Base-by-base conservation (phyloP, 1,284 basidiomycete genomes). In the Stygiomarasmius scandens region DNA sequence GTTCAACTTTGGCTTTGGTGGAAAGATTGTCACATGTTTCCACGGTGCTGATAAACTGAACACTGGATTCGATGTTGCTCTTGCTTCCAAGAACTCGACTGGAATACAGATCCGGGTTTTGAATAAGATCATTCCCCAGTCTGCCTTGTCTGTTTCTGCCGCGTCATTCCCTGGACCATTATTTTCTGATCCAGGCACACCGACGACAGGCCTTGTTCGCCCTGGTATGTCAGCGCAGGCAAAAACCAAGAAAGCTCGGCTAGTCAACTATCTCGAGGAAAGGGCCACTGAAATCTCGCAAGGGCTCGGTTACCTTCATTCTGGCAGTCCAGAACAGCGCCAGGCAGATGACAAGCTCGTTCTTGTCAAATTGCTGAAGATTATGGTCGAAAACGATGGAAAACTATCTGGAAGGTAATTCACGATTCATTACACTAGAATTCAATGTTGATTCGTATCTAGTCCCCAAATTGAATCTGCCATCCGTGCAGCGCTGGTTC, bases 1-100 rank as follows among this genome's bases (percentile, higher is more conserved):
- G 19, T 79, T 95, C 54, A 89, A 84, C 59, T 96, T 97, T 66
- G 95, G 95, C 0, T 95, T 95, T 67, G 93, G 93, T 25, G 95
- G 95, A 12, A 89, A 89, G 66, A 67, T 96, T 51, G 81, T 96
- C 11, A 89, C 91, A 6, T 94, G 90, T 68, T 96, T 96, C 77
- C 93, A 95, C 57, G 85, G 84, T 9, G 79, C 85, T 12, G 77
- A 83, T 2, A 81, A 82, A 22, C 71, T 90, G 65, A 86, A 81
- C 66, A 87, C 86, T 11, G 87, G 89, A 20, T 89, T 91, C 65
- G 89, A 92, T 67, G 86, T 91, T 43, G 88, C 91, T 0, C 77
- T 94, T 29, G 83, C 87, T 3, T 83, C 88, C 19, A 83, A 90
- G 60, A 82, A 85, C 64, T 82, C 86, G 45, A 85, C 90, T 1